phyloP scores from a whole-genome alignment of 2,329 filamentous ascomycete species.

The Neopestalotiopsis sp. region DNA sequence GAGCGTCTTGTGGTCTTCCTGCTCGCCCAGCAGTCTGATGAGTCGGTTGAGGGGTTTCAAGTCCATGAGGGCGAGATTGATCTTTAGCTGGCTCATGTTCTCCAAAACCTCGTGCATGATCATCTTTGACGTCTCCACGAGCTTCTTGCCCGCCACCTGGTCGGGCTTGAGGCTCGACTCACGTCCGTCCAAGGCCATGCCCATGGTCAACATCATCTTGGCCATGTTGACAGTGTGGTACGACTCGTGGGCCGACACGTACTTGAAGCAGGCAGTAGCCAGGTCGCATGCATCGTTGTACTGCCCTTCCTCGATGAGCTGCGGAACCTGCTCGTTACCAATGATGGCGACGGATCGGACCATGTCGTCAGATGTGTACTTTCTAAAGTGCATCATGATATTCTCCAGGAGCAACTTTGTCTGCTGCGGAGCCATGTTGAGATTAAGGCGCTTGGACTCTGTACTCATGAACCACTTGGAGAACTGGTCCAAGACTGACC shows the following conservation, averaged over 20 bases:
- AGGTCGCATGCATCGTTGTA: conserved; percentile 40
- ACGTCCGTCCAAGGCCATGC: conserved; percentile 41
- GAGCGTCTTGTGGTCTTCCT: conserved; percentile 49
- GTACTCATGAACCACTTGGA: conserved; percentile 37
- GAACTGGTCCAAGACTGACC: conserved; percentile 37
- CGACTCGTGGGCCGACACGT: conserved; percentile 37
- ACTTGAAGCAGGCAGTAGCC: conserved; percentile 38
- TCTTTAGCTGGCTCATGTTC: conserved; percentile 35
- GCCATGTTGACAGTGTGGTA: conserved; percentile 36
- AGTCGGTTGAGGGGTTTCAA: conserved; percentile 48
- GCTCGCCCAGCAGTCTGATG: conserved; percentile 47
- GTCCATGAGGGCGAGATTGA: conserved; percentile 47
- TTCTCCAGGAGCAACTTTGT: conserved; percentile 34
- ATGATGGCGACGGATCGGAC: conserved; percentile 43
- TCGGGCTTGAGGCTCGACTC: conserved; percentile 41
- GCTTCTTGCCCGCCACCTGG: conserved; percentile 40
- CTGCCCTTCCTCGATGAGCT: conserved; percentile 34
- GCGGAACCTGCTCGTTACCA: conserved; percentile 32
- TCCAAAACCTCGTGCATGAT: conserved; percentile 47
- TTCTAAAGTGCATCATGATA: conserved; percentile 40
- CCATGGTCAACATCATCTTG: conserved; percentile 41
- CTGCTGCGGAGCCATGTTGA: conserved; percentile 33
- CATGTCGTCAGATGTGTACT: conserved; percentile 39
- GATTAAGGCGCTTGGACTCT: conserved; percentile 37
- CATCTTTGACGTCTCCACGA: conserved; percentile 43